These are phyloP conservation scores for Tetrastigma voinierianum DNA, from an alignment of 164 flowering plant species.

Conservation along the genomic window DNA sequence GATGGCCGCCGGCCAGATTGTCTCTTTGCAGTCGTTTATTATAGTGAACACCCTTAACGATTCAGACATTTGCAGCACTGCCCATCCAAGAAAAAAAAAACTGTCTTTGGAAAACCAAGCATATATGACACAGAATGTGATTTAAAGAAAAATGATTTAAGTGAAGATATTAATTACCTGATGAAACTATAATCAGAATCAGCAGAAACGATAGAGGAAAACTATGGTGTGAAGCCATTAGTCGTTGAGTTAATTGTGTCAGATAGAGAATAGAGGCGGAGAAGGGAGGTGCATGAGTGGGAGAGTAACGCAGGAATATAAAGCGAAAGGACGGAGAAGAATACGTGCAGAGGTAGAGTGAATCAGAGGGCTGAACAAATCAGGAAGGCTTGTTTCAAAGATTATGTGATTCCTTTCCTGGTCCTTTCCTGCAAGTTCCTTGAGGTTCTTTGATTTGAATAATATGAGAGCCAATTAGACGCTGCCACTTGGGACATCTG, in stretches of 20 bases:
- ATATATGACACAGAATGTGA: background rate
- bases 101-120: no score
- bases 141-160: background rate
- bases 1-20: constrained; percentile 82
- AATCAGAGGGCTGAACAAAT: background rate
- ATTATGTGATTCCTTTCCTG: constrained; percentile 27
- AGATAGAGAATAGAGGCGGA: background rate
- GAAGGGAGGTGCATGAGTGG: background rate
- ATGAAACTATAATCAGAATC: constrained; percentile 7
- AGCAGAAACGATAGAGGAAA: constrained; percentile 3
- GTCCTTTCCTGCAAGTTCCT: constrained; percentile 25
- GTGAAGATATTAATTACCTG: constrained; percentile 21
- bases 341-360: constrained; percentile 29
- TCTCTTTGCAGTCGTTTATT: constrained; percentile 66
- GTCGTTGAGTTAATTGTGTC: background rate
- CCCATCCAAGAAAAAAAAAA: background rate
- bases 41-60: constrained; percentile 70
- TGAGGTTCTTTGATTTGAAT: constrained; percentile 11
- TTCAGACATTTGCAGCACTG: constrained; percentile 39
- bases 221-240: constrained; percentile 13
- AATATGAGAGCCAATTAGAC: no score
- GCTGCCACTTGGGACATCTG: no score
- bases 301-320: background rate
- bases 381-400: constrained; percentile 13
- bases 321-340: constrained; percentile 18